Evolutionary conservation across 2,329 filamentous ascomycete species (phyloP), one percentile per base, ranked within the genome.

Genomic region (Curvularia sp.): DNA sequence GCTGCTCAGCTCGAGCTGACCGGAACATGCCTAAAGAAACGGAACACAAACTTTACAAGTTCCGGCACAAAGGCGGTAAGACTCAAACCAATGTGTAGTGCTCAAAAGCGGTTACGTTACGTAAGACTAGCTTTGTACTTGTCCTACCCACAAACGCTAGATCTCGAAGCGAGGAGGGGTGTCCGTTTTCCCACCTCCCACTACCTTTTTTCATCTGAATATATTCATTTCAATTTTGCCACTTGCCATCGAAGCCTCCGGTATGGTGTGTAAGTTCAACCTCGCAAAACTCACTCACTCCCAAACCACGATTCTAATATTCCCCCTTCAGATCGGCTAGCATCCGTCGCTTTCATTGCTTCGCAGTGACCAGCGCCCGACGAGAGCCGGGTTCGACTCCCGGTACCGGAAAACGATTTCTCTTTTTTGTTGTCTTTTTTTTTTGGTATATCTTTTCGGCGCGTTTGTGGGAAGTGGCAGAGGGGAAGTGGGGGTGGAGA

Each of bases 261-360:
- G 39, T 41, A 41, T 41, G 39, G 39, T 41, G 39, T 41, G 39
- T 41, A 41, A 41, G 39, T 41, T 41, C 19, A 23, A 41, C 39
- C 19, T 41, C 19, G 5, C 38, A 23, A 41, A 13, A 10, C 3
- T 13, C 18, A 7, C 25, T 23, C 3, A 19, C 3, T 15, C 5
- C 21, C 15, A 36, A 9, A 10, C 38, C 12, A 25, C 19, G 15
- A 41, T 21, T 23, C 39, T 41, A 41, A 41, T 41, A 41, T 3
- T 21, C 4, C 19, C 12, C 4, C 19, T 13, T 41, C 39, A 41
- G 39, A 42, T 42, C 39, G 39, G 39, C 39, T 42, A 42, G 39
- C 39, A 42, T 42, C 39, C 39, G 39, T 42, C 39, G 39, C 39
- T 42, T 42, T 42, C 39, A 42, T 42, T 23, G 39, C 18, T 42